Base-by-base conservation (phyloP, 2,329 filamentous ascomycete genomes). In the Hypoxylon sp. region DNA sequence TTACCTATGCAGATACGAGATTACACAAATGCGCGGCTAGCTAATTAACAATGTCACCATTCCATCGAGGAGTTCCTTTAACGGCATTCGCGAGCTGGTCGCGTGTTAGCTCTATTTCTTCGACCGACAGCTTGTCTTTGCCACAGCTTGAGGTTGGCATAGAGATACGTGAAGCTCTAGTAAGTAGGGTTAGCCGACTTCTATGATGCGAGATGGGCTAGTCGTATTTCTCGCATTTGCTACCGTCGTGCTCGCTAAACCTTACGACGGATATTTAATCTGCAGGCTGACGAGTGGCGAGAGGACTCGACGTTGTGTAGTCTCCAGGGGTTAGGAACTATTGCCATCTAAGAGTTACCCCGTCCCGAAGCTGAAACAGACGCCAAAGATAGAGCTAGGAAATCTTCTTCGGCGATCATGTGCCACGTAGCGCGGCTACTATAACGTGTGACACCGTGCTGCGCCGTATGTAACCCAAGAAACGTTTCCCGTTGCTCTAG, bases 391-490 rank as follows among this genome's bases (percentile, higher is more conserved):
- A 32, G n/a, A 14, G 37, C 25, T 43, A 19, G 25, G n/a, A 6
- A 16, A 27, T 27, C n/a, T n/a, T 29, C n/a, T 8, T 16, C 16
- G 19, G 23, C 14, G 27, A 12, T 27, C 25, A 19, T 53, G 25
- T 37, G 23, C 25, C 4, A n/a, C 43, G 37, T 30, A 32, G 29
- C 43, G 16, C 21, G 23, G 11, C 14, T 19, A 5, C 41, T 46
- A 52, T 43, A 43, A n/a, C 19, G 37, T 30, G 34, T 27, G 21
- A 11, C 16, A 43, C 47, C 14, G 25, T 58, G 37, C 59, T 63
- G 59, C 47, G 63, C 63, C 63, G 50, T 55, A 59, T 59, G 54
- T 19, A 51, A 59, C 53, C 41, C 43, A 54, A 47, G 32, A 29
- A 16, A 47, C 34, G 19, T 30, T 48, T 11, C 19, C 19, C 23